A percentile compares a stretch with the other conserved stretches of the same genome.
These are phyloP conservation scores for Blyttiomyces sp. DNA, from an alignment of 371 early-diverging fungal species.

Conservation along the genomic window DNA sequence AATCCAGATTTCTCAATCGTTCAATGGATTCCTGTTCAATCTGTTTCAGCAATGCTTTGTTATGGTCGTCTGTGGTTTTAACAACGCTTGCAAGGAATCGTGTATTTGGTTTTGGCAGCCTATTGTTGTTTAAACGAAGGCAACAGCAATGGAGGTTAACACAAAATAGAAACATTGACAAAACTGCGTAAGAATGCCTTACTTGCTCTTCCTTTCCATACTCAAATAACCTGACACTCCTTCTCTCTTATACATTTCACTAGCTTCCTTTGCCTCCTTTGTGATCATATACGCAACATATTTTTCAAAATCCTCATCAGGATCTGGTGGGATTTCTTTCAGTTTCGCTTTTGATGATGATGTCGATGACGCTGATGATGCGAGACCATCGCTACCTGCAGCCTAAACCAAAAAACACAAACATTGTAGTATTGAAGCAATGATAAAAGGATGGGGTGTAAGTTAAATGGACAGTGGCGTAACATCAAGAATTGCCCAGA, in stretches of 20 bases:
- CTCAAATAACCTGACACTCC: constrained; percentile 54
- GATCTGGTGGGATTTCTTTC: not conserved
- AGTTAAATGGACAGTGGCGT: too few relatives aligned
- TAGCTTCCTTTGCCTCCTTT: constrained; percentile 55
- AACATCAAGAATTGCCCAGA: too few relatives aligned
- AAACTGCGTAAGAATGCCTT: not conserved
- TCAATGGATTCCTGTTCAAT: constrained; percentile 46
- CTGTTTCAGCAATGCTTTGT: constrained; percentile 59
- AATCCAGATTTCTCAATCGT: constrained; percentile 14
- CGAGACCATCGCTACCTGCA: too few relatives aligned
- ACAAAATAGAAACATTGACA: not conserved
- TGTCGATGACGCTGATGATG: too few relatives aligned
- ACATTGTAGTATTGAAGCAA: too few relatives aligned
- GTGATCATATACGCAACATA: constrained; percentile 67
- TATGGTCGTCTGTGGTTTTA: constrained; percentile 67
- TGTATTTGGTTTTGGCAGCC: constrained; percentile 60
- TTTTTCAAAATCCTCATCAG: constrained; percentile 65
- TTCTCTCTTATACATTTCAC: constrained; percentile 26
- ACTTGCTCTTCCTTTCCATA: constrained; percentile 14
- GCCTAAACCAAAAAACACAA: too few relatives aligned
- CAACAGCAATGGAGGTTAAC: not conserved
- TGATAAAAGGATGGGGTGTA: too few relatives aligned
- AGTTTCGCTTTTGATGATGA: not conserved
- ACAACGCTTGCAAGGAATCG: constrained; percentile 68
- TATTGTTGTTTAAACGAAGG: constrained; percentile 17